Evolutionary conservation across 345 rosid species (phyloP), one percentile per base, ranked within the genome.

Genomic region (Eucalyptus tenuipes): DNA sequence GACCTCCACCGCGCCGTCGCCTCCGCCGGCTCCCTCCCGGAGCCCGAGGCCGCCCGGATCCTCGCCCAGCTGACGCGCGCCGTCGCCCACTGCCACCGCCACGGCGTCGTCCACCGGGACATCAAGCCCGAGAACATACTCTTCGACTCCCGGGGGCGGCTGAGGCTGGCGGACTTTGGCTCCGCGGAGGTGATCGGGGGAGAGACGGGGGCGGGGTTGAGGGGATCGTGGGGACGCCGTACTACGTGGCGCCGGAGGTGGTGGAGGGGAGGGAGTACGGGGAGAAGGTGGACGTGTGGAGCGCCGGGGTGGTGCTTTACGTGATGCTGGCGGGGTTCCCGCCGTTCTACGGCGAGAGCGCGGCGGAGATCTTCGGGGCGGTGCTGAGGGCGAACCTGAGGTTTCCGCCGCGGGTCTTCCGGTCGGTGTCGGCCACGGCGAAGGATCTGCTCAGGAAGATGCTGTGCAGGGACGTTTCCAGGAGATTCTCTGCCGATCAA

Each of bases 131-230:
- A 95, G 5, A 95, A 95, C 89, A 84, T 95, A 20, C 90, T 95
- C 55, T 91, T 95, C 71, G 94, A 93, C 49, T 75, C 87, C 6
- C 44, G 87, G 75, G 91, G 66, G 8, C 50, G 82, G 14, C 89
- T 96, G 75, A 95, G 93, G 91, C 90, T 97, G 1, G 97, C 96
- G 4, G 99, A 97, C 85, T 96, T 97, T 48, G 99, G 99, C 18
- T 97, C 99, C 9, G 97, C 99, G 8, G 94, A 90, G 68, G 90
- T 92, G 93, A 88, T 93, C n/a, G 92, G 71, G 17, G 92, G 80
- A 86, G 92, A 89, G 88, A 24, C 48, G 7, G 88, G 87, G 87
- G 24, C 89, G 66, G n/a, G 93, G 85, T 33, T 92, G 90, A 87
- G 44, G 13, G 95, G 7, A 91, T 94, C 53, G 96, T 94, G 20